Conservation (phyloP, 1,139 yeast genomes). For the Pichia sp. region DNA sequence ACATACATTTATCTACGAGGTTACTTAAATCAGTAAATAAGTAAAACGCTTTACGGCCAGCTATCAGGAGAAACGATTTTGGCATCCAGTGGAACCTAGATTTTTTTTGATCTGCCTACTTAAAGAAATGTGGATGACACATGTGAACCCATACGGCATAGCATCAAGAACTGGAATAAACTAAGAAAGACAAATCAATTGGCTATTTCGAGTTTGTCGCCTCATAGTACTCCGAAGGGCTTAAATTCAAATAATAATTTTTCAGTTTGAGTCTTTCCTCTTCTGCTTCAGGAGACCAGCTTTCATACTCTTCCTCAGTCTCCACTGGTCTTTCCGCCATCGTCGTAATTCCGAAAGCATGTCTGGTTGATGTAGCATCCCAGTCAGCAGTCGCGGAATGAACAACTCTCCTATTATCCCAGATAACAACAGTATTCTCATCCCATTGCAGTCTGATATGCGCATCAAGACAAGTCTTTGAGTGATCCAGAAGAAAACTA, state of each 20-base stretch:
- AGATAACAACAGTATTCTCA: slow-evolving; percentile 57
- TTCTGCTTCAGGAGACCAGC: slow-evolving; percentile 28
- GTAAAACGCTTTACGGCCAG: too few relatives aligned
- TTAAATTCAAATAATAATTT: slow-evolving; percentile 10
- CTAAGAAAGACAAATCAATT: too few relatives aligned
- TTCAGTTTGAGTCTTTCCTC: slow-evolving; percentile 14
- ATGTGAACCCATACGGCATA: too few relatives aligned
- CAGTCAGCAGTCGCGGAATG: slow-evolving; percentile 65
- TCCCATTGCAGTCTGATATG: slow-evolving; percentile 57
- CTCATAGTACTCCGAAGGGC: background rate
- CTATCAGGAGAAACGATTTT: too few relatives aligned
- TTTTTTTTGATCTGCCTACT: too few relatives aligned
- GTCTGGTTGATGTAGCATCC: slow-evolving; percentile 52
- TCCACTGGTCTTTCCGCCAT: slow-evolving; percentile 45
- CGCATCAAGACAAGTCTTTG: slow-evolving; percentile 47
- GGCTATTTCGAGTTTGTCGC: background rate
- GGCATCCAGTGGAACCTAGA: too few relatives aligned
- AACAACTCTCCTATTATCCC: slow-evolving; percentile 65
- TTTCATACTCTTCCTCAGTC: slow-evolving; percentile 27
- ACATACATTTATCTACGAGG: too few relatives aligned
- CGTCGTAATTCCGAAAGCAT: slow-evolving; percentile 64
- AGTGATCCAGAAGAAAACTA: slow-evolving; percentile 47
- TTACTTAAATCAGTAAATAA: too few relatives aligned
- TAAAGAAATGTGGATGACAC: too few relatives aligned
- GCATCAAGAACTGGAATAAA: too few relatives aligned